Base-by-base conservation (phyloP, 179 eudicot genomes). In the Sideroxylon spinosum region DNA sequence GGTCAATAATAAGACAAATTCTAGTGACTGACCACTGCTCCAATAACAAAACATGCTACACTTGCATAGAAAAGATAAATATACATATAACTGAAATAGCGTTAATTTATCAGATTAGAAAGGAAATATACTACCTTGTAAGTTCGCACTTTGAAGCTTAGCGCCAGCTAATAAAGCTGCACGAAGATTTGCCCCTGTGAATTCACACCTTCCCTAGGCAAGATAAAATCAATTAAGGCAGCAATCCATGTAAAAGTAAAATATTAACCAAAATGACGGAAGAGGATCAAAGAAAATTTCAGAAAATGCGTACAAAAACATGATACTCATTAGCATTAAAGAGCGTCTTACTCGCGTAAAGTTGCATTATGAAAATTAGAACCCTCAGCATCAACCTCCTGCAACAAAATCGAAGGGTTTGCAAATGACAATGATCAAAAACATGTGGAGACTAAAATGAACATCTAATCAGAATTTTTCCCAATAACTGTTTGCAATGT, bases 111-210 rank as follows among this genome's bases (percentile, higher is more conserved):
- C 25, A 63, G 23, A 17, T 48, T 14, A 61, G 25, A 17, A 48
- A 74, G 55, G n/a, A 29, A 76, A 72, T 64, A 12, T n/a, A 76
- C 82, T 87, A 80, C 98, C 97, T 89, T 94, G 98, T 64, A 94
- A 80, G 81, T 91, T 94, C 77, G 97, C 98, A 86, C 98, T 94
- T 78, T 92, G 97, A 78, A 94, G 93, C 83, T 88, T 89, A 72
- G 98, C 90, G 63, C 97, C 98, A 65, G 98, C 94, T 69, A 93
- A 80, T 46, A 93, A 80, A 79, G 97, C 93, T 79, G 94, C 91
- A 81, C 94, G 96, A 73, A 94, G 97, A 89, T 94, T 93, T 52
- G 98, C 98, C 74, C 97, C 93, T 7, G 93, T 94, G 80, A 94
- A 94, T 78, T 94, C 98, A 89, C 98, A 94, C 90, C 98, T 94